Base-by-base conservation (phyloP, 1,284 basidiomycete genomes). In the Melampsora abietis-canadensis region DNA sequence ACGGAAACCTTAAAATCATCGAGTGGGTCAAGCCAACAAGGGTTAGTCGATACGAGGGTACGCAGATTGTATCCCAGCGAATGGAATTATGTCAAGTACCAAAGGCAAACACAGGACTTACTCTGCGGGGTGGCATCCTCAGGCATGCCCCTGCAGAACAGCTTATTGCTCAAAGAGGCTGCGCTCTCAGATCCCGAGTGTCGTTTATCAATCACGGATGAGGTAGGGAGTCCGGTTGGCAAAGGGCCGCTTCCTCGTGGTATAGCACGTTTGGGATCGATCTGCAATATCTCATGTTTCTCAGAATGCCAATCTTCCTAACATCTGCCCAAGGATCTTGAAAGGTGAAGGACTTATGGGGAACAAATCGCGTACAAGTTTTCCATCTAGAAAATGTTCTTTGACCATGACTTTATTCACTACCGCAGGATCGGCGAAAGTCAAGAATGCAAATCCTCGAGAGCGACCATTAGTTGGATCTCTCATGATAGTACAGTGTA, bases 251-350 rank as follows among this genome's bases (percentile, higher is more conserved):
- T 73, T 21, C 70, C 70, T 2, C 95, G 87, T 17, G 96, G 96
- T 78, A 99, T 97, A 5, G 96, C 96, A 76, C 95, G 89, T 84
- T 99, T 99, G 14, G 96, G 96, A 81, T 99, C 96, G 82, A 99
- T 99, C 94, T 98, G 82, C n/a, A 24, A 59, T 75, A 47, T 3
- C 67, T 14, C 27, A 19, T 68, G 17, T 15, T 66, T 68, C 21
- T n/a, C 34, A 68, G 30, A 54, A 54, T 7, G 8, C 51, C n/a
- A 8, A 54, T n/a, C 51, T 54, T 27, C 24, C 51, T 15, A n/a
- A 27, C 14, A 14, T 27, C 2, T 54, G 5, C 8, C 1, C 51
- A 54, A n/a, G 17, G 21, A 12, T 7, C 6, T 21, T 54, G 51
- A 27, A n/a, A 54, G 7, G 12, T 44, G 37, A n/a, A 61, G 72